Evolutionary conservation across 805 yeast genomes (phyloP), one percentile per base, ranked within the genome.

Genomic region (Saccharomyces kudriavzevii): DNA sequence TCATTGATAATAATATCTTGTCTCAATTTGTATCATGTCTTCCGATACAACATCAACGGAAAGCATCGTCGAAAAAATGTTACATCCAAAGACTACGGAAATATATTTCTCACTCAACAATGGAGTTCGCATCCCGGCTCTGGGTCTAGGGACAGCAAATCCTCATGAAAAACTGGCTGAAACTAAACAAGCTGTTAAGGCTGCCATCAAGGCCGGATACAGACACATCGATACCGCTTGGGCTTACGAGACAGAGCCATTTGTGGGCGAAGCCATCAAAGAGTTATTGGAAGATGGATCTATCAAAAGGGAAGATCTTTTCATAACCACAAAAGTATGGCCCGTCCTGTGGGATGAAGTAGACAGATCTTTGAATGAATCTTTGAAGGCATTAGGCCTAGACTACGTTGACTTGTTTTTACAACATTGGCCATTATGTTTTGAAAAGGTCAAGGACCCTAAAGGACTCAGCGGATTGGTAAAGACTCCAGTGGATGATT

Each of bases 371-470:
- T 69, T 88, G 47, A 76, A 80, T 25, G 72, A 70, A 45, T 84
- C 91, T 2, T 74, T 89, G 60, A 61, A 74, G 56, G 79, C 79
- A 56, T 73, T 88, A 56, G 82, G 82, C 0, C 63, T 87, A 51
- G 95, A 85, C 49, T 88, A 89, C 63, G 84, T 87, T 49, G 96
- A 89, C 65, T 72, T 89, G 58, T 79, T 81, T 62, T 76, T 89
- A 59, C 80, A 87, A 63, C 96, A 89, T 70, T 87, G 91, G 90
- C 94, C 92, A 5, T 73, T 78, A 45, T 74, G 82, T 31, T 69
- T 74, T 54, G 74, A 65, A 47, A 59, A 57, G 52, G 50, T 54
- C 14, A 52, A 58, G 17, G 67, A 65, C 52, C 54, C 58, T 5
- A 57, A 63, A 45, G 65, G 63, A 20, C 52, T 59, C 17, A 58